phyloP scores from a whole-genome alignment of 1,284 basidiomycete genomes.

The Ustilago nuda region DNA sequence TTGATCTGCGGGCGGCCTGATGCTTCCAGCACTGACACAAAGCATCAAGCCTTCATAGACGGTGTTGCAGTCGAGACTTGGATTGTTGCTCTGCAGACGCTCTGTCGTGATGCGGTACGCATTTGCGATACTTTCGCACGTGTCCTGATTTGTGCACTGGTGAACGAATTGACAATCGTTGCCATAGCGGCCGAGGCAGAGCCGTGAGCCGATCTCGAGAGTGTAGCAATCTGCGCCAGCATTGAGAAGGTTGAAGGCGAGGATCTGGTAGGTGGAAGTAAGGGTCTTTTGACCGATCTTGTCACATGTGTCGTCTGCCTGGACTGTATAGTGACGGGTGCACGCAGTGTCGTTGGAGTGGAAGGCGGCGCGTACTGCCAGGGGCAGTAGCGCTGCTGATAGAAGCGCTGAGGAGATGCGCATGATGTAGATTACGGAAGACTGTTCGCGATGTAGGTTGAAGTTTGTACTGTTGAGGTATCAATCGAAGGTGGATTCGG shows the following conservation, averaged over 20 bases:
- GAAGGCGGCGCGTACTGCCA: conserved; percentile 37
- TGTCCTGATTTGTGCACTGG: conserved; percentile 41
- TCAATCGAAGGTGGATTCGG: too few relatives aligned
- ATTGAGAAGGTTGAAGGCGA: conserved; percentile 73
- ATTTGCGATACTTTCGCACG: conserved; percentile 54
- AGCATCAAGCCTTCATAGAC: conserved; percentile 61
- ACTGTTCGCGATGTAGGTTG: neutral
- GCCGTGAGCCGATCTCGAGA: conserved; percentile 73
- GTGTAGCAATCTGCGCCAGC: conserved; percentile 75
- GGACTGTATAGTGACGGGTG: conserved; percentile 75
- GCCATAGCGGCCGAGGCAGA: conserved; percentile 63
- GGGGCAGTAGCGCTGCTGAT: conserved; percentile 25
- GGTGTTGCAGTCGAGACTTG: conserved; percentile 52
- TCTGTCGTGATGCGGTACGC: conserved; percentile 50
- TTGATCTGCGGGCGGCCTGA: conserved; percentile 51
- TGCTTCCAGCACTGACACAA: conserved; percentile 55
- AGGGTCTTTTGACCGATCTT: conserved; percentile 76
- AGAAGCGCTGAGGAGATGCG: conserved; percentile 21
- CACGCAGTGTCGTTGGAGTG: conserved; percentile 71
- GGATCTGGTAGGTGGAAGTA: conserved; percentile 81
- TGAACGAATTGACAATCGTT: conserved; percentile 65
- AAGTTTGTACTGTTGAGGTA: too few relatives aligned
- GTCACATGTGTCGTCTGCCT: conserved; percentile 77
- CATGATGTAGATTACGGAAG: conserved; percentile 16
- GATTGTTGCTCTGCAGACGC: conserved; percentile 58